Evolutionary conservation across 2,329 filamentous ascomycete genomes (phyloP), one percentile per base, ranked within the genome.

Genomic region (Diaporthe longicolla): DNA sequence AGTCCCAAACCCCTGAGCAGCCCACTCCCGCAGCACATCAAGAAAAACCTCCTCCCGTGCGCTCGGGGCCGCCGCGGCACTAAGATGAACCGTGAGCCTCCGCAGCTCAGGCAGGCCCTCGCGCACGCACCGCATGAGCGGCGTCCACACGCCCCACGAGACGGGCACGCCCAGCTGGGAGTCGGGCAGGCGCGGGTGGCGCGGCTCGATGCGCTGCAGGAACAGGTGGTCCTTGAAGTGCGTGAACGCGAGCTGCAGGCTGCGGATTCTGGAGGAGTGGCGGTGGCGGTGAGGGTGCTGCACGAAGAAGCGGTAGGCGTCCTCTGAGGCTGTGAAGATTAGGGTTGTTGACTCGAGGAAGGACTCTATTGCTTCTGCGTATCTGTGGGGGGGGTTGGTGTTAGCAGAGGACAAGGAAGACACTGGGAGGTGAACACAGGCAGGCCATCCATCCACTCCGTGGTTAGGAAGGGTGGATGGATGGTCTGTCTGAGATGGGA

Each of bases 301-400:
- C 55, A 78, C 66, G 70, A 79, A 79, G 74, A 79, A 80, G 40
- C 71, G 73, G 52, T 76, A 71, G 21, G 77, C 78, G 45, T 80
- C 79, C 35, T 76, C 70, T 0, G 79, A 79, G 13, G 77, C 76
- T 10, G 78, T 80, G 69, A 80, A 79, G 50, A 80, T 74, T 0
- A 75, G 78, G 13, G 78, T 78, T 45, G 77, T 76, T 6, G 70
- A 74, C 59, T 79, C 76, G 68, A 79, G 77, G 52, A 79, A 75
- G 7, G 75, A 76, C 4, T 70, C 72, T 13, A 77, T 74, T 4
- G 78, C 65, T 57, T 79, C 78, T 40, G 63, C 32, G 55, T 79
- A 79, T 61, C 79, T 80, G 50, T 5, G 4, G 5, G 3, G 0
- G 6, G 7, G 5, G 8, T 5, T 0, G 7, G 0, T 26, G 37